Percentiles rank a stretch among this genome's conserved stretches.
Conservation (phyloP, 345 rosid genomes). For the Euphorbia lathyris region DNA sequence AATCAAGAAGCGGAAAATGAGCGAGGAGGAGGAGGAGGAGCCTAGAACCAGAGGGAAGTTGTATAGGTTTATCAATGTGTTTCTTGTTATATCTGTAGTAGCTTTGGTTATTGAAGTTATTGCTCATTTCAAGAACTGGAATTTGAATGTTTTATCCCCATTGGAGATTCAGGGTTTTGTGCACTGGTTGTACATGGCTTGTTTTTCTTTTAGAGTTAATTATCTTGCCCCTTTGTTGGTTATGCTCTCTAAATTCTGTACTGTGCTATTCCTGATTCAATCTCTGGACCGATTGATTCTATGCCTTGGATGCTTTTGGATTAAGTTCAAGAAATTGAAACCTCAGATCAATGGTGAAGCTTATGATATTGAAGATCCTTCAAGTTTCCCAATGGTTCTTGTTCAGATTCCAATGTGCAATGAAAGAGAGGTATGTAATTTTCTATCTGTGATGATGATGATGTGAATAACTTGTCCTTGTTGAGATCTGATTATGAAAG, state of each 20-base stretch:
- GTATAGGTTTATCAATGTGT: constrained; percentile 67
- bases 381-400: constrained; percentile 78
- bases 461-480: background rate
- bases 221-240: constrained; percentile 66
- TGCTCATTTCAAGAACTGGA: constrained; percentile 77
- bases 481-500: constrained; percentile 9
- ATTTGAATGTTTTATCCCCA: constrained; percentile 51
- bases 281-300: constrained; percentile 75
- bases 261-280: constrained; percentile 70
- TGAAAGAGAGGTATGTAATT: constrained; percentile 64
- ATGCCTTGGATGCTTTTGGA: constrained; percentile 86
- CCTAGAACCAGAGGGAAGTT: constrained; percentile 60
- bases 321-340: constrained; percentile 62
- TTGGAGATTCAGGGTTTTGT: constrained; percentile 71
- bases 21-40: constrained; percentile 73
- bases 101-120: constrained; percentile 61
- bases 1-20: constrained; percentile 51
- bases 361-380: constrained; percentile 55
- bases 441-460: background rate
- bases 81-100: constrained; percentile 53
- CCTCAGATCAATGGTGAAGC: constrained; percentile 49
- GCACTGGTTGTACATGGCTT: constrained; percentile 73
- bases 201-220: constrained; percentile 68
- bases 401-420: constrained; percentile 99
- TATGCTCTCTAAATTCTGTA: constrained; percentile 66